Evolutionary conservation across 495 filamentous ascomycete species (phyloP), one percentile per base, ranked within the genome.

Genomic region (Darksidea phi): DNA sequence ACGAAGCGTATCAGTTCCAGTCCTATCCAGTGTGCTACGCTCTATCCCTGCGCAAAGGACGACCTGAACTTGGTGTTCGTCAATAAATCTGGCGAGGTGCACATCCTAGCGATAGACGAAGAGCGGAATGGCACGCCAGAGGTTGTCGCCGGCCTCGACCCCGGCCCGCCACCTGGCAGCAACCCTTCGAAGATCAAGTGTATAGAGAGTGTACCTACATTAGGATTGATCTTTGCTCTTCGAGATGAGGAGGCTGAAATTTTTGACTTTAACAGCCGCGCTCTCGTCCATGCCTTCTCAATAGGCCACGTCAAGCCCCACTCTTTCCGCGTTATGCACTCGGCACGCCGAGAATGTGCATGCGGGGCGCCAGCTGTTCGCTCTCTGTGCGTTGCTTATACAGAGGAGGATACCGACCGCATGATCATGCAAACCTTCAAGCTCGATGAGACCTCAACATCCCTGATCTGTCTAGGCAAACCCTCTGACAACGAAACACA

Each of bases 231-330:
- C n/a, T 76, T 84, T 18, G 72, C 80, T 25, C 74, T 78, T 32
- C 77, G 80, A 21, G 62, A 72, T 10, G 70, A 73, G 28, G 73
- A 76, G 1, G 79, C 83, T 17, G 81, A 83, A 48, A 71, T 87
- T 2, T 73, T 85, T 41, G 78, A 84, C 63, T 68, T 82, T 0
- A 66, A 76, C 21, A 77, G 75, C 24, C 76, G 75, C 7, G 73
- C 68, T 17, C 69, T 84, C 25, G 75, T 86, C 37, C 77, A 84
- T 61, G 80, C 77, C 6, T 83, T 88, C 49, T 54, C 68, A 36
- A 85, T 82, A 1, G 80, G 81, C 21, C 75, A 77, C 20, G 81
- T 86, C 37, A 61, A 80, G 53, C 42, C 53, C 6, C 36, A 57
- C 11, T 66, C 72, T 2, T 64, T 74, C 34, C 57, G 69, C 12